Base-by-base conservation (phyloP, 768 basidiomycete species). In the Clitopilus passeckerianus region DNA sequence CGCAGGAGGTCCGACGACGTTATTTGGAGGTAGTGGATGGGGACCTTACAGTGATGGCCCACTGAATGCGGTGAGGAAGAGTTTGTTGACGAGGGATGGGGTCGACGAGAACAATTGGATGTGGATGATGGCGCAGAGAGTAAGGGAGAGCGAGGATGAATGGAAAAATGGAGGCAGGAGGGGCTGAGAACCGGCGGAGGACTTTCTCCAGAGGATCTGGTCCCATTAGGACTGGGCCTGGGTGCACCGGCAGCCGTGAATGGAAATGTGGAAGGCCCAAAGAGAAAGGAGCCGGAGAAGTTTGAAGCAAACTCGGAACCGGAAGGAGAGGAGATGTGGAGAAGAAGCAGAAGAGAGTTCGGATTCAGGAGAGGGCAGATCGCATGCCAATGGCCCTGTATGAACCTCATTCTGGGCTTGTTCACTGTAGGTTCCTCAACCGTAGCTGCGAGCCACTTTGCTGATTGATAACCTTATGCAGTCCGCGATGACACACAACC, bases 31-130 rank as follows among this genome's bases (percentile, higher is more conserved):
- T 0, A 80, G 80, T 15, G 95, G 95, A 0, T 83, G 86, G 78
- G 92, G 93, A 1, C 93, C 95, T 0, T 96, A 86, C 71, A 91
- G 90, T 59, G 91, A 93, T 65, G 92, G 92, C 0, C 93, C 92
- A 0, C 75, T 93, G 60, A 91, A 90, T 62, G 88, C 89, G 0
- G 91, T 94, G 60, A 81, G 91, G 65, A 93, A 95, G 73, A 86
- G 88, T 23, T 70, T 89, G 66, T 71, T 95, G 58, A 80, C 84
- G 46, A 78, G 90, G n/a, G 89, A 91, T 60, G 91, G 93, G 0
- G 82, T 96, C 9, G 86, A 82, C 34, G 88, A 86, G 67, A 90
- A 95, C 65, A 96, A 96, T 67, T 98, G 95, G 95, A 95, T 98
- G 91, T 79, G 72, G 67, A 82, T 88, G 72, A 86, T 87, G 61